A percentile compares a stretch with the other conserved stretches of the same genome.
Evolutionary conservation across 495 filamentous ascomycete genomes (phyloP).

Genomic region (Hyaloscypha hepaticicola): DNA sequence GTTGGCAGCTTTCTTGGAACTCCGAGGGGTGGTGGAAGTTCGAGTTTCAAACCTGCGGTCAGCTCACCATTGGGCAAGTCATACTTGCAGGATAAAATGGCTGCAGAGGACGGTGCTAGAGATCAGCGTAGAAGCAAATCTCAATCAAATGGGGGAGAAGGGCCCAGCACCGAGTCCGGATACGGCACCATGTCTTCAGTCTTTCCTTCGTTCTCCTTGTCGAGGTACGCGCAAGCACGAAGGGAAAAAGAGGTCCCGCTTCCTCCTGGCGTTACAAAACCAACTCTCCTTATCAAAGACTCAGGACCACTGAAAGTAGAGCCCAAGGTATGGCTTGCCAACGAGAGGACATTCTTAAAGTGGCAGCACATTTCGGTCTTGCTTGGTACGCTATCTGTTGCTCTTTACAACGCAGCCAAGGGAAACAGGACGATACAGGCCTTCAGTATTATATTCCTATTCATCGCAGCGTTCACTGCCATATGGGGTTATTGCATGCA

Average conservation of each 20-base stretch:
- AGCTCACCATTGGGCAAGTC: slow-evolving; percentile 62
- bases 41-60: slow-evolving; percentile 50
- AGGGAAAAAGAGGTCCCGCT: slow-evolving; percentile 44
- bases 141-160: slow-evolving; percentile 6
- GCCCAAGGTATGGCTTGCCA: slow-evolving; percentile 97
- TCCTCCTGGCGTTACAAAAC: slow-evolving; percentile 83
- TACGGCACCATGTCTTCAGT: slow-evolving; percentile 55
- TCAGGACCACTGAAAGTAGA: slow-evolving; percentile 86
- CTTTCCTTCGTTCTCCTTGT: slow-evolving; percentile 73
- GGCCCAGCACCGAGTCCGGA: slow-evolving; percentile 21
- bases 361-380: slow-evolving; percentile 94
- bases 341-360: slow-evolving; percentile 95
- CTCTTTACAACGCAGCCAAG: slow-evolving; percentile 83
- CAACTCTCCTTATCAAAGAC: slow-evolving; percentile 87
- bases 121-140: not conserved
- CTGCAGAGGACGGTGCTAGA: slow-evolving; percentile 20
- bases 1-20: slow-evolving; percentile 79
- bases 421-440: slow-evolving; percentile 68
- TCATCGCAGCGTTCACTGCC: slow-evolving; percentile 78
- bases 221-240: slow-evolving; percentile 63
- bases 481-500: slow-evolving; percentile 87
- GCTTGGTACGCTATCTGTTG: slow-evolving; percentile 77
- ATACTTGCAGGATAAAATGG: slow-evolving; percentile 44
- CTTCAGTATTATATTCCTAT: slow-evolving; percentile 78
- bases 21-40: slow-evolving; percentile 41